These are phyloP conservation scores for Ceraceosorus guamensis DNA, from an alignment of 1,284 basidiomycete species.

Conservation along the genomic window DNA sequence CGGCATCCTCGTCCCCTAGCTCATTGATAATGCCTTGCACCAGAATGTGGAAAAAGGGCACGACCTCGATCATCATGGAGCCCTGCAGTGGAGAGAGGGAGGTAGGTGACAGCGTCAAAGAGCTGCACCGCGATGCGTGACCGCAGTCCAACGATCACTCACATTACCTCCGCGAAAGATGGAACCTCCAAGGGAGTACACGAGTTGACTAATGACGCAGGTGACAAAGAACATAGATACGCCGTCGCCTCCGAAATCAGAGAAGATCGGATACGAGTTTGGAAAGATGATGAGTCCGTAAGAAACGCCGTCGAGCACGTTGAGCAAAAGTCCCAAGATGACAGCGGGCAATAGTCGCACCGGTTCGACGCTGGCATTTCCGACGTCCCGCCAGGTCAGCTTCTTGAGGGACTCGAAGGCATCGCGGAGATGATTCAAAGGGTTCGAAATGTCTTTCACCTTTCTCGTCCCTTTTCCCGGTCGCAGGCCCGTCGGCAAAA, in stretches of 20 bases:
- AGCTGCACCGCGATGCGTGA: not conserved
- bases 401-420: constrained; percentile 12
- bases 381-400: constrained; percentile 28
- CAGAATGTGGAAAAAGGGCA: constrained; percentile 88
- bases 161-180: constrained; percentile 73
- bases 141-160: not conserved
- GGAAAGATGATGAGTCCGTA: constrained; percentile 82
- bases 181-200: constrained; percentile 75
- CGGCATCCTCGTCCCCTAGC: constrained; percentile 61
- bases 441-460: not conserved
- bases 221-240: constrained; percentile 63
- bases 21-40: constrained; percentile 67
- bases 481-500: constrained; percentile 15
- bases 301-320: constrained; percentile 81
- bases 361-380: constrained; percentile 28
- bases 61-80: constrained; percentile 13
- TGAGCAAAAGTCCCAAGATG: constrained; percentile 74
- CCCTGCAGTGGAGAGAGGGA: not conserved
- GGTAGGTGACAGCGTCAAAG: not conserved
- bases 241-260: constrained; percentile 74
- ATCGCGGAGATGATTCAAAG: constrained; percentile 10
- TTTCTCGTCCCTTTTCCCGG: constrained; percentile 18
- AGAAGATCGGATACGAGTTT: constrained; percentile 63
- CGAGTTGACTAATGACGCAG: constrained; percentile 71
- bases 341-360: constrained; percentile 62